Base-by-base conservation (phyloP, 345 rosid genomes). In the Pugionium dolabratum region DNA sequence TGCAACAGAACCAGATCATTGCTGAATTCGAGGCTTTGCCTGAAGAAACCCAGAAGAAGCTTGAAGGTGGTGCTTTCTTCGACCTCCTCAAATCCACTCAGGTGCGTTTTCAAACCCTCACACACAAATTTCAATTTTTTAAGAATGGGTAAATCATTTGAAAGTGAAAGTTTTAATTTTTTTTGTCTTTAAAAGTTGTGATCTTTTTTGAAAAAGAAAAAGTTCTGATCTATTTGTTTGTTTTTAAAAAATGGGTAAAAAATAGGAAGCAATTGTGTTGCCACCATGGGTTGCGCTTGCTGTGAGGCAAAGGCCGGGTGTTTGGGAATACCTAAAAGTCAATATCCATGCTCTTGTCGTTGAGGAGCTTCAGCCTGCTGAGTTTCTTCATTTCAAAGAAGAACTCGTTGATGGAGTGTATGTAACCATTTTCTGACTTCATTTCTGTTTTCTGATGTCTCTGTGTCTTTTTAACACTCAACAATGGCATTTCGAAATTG, bases 401-500 rank as follows among this genome's bases (percentile, higher is more conserved):
- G 99, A 90, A 48, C 97, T 94, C 61, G 99, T 94, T 33, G 84
- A 90, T 79, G 96, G 97, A 81, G 78, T 75, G 98, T 93, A 82
- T 59, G 72, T 36, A 36, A 2, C 40, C 40, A 36, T 36, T 36
- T 36, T 34, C 36, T 34, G 4, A 57, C 91, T 91, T 40, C 97
- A 77, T 42, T 86, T 91, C 79, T 29, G 18, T 3, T 7, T 51
- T 51, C 5, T 52, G 11, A 27, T 29, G 25, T 30, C 32, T 61
- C 29, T 18, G 1, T 37, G 32, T n/a, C 37, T 32, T 43, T 74
- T 30, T 18, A 18, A 18, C 18, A 29, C 26, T 9, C 27, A 43
- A 65, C 28, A 2, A 26, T 53, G 33, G 45, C 5, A 4, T 55
- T n/a, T 49, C 26, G 29, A 2, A n/a, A 46, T 62, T 49, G 30